A percentile compares a stretch with the other conserved stretches of the same genome.
Evolutionary conservation across 345 rosid genomes (phyloP).

Genomic region (Crucihimalaya himalaica): DNA sequence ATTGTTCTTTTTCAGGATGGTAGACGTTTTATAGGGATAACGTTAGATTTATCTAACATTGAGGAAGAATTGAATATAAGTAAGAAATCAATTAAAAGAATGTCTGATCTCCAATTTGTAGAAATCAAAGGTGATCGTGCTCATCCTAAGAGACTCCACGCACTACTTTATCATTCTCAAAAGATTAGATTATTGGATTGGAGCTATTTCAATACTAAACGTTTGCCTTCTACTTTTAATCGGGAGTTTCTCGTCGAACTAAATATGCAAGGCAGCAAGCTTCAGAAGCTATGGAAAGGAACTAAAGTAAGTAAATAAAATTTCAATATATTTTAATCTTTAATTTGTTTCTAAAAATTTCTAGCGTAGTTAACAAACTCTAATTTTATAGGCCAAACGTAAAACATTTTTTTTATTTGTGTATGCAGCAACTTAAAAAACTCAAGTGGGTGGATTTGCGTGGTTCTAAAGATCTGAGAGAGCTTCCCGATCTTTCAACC

Average conservation of each 20-base stretch:
- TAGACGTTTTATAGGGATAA: constrained; percentile 12
- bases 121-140: background rate
- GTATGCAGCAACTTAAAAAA: no score
- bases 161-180: background rate
- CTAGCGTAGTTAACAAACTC: no score
- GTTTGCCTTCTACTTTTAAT: constrained; percentile 22
- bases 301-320: constrained; percentile 22
- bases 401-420: no score
- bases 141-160: background rate
- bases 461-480: no score
- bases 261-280: background rate
- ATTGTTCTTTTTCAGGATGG: constrained; percentile 10
- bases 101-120: constrained; percentile 19
- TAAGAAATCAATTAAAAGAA: background rate
- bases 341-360: no score
- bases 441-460: no score
- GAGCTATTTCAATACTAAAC: background rate
- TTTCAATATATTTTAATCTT: no score
- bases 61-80: background rate
- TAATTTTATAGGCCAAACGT: no score
- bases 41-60: background rate
- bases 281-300: constrained; percentile 28
- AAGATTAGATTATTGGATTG: constrained; percentile 10
- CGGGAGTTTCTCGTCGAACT: background rate
- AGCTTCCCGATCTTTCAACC: no score